These are phyloP conservation scores for Leptomonas pyrrhocoris DNA, from an alignment of 208 protist genomes.

Conservation along the genomic window DNA sequence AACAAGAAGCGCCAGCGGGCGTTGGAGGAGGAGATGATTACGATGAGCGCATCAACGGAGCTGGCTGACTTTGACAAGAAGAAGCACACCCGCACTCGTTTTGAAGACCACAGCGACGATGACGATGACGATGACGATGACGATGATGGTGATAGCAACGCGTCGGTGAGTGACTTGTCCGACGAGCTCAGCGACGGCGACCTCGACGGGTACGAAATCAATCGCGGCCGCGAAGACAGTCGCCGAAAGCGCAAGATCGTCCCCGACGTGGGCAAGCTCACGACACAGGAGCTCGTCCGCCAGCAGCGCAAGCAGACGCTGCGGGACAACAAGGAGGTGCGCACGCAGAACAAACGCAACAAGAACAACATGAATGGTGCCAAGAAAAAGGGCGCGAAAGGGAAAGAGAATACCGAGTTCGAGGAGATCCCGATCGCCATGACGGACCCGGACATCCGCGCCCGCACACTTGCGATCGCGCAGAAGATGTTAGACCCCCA, in stretches of 20 bases:
- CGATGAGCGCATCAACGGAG: conserved; percentile 52
- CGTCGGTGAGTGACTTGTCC: conserved; percentile 33
- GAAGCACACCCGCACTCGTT: conserved; percentile 57
- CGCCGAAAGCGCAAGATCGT: conserved; percentile 77
- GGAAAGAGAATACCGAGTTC: conserved; percentile 75
- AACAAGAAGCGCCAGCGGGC: conserved; percentile 51
- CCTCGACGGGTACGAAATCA: conserved; percentile 60
- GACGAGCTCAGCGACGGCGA: conserved; percentile 52
- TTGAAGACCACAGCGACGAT: conserved; percentile 40
- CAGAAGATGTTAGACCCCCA: conserved; percentile 88
- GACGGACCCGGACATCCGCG: conserved; percentile 84
- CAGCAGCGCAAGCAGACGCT: conserved; percentile 82
- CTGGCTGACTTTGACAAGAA: conserved; percentile 41
- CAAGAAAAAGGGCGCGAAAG: conserved; percentile 44
- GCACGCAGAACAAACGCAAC: conserved; percentile 66
- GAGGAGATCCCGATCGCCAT: conserved; percentile 89
- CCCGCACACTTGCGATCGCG: conserved; percentile 87
- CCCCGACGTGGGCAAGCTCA: conserved; percentile 71
- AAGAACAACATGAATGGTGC: conserved; percentile 57
- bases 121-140: conserved; percentile 48
- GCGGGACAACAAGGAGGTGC: conserved; percentile 78
- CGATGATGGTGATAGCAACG: conserved; percentile 50
- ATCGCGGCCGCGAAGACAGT: conserved; percentile 68
- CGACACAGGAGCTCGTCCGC: conserved; percentile 83
- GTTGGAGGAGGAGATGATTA: conserved; percentile 80